Evolutionary conservation across 768 basidiomycete species (phyloP), one percentile per base, ranked within the genome.

Genomic region (Candolleomyces aberdarensis): DNA sequence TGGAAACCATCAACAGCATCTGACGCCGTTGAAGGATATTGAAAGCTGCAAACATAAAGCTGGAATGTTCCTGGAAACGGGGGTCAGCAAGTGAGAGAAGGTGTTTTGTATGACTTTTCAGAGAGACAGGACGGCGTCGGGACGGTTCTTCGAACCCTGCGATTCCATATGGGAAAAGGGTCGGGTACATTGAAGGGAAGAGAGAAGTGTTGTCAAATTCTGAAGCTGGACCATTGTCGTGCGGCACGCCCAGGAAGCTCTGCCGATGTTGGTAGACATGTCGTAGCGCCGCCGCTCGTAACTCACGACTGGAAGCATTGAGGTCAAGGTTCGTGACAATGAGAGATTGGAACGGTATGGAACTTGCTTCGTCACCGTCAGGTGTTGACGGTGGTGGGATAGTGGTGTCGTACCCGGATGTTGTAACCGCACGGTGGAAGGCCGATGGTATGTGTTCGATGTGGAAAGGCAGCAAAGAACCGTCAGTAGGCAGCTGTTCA

Each of bases 181-280:
- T 76, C 3, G 79, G 78, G 65, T 76, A 80, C n/a, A 78, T 72
- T 59, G 66, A 70, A 2, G 78, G 76, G 52, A 81, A 76, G 22
- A 80, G 46, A 5, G 46, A 5, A 1, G 71, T 71, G 62, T 80
- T 76, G 39, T 60, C 22, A 22, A 26, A 60, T 19, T 60, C 59
- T 11, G 14, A 2, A 14, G 5, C 7, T 5, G 52, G 52, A 31
- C 36, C 29, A 5, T n/a, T 14, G 52, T 36, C 52, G 36, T 53
- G 52, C 5, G 52, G 52, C 2, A 53, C 52, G 6, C 26, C 32
- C 31, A 31, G 19, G 13, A 36, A 36, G 11, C 52, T 14, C 29
- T 14, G 32, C 32, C 29, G 29, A 22, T 14, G 5, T 53, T 32
- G 29, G 32, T 32, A 32, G 4, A 53, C 52, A 53, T 53, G 52